phyloP scores from a whole-genome alignment of 1,284 basidiomycete genomes.

The Leccinum angustisporum region DNA sequence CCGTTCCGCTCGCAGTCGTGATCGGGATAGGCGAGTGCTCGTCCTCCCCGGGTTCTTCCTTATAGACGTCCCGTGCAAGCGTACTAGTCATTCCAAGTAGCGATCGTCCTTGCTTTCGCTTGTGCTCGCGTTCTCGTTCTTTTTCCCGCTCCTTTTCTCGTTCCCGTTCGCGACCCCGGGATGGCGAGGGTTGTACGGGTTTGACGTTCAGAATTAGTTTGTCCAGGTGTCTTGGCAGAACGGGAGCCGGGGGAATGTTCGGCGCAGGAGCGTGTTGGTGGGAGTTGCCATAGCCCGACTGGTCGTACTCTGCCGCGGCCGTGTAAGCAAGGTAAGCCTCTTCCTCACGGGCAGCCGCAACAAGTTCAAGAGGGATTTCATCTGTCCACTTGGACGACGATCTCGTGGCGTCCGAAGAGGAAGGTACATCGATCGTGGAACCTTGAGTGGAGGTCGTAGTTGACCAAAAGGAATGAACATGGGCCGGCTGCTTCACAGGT shows the following conservation, averaged over 20 bases:
- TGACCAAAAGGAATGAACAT: constrained; percentile 37
- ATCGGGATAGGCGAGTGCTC: constrained; percentile 33
- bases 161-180: constrained; percentile 37
- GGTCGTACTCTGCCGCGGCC: constrained; percentile 33
- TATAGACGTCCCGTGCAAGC: constrained; percentile 29
- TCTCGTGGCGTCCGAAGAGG: constrained; percentile 26
- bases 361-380: constrained; percentile 71
- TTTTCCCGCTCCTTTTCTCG: constrained; percentile 33
- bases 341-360: constrained; percentile 81
- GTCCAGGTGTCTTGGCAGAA: constrained; percentile 88
- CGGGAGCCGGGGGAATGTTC: constrained; percentile 82
- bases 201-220: constrained; percentile 87
- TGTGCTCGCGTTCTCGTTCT: constrained; percentile 34
- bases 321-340: constrained; percentile 66
- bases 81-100: constrained; percentile 33
- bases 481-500: constrained; percentile 41
- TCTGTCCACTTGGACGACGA: constrained; percentile 65
- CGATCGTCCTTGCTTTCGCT: constrained; percentile 33
- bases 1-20: constrained; percentile 37
- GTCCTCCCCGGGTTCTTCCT: constrained; percentile 23
- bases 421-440: constrained; percentile 25
- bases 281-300: constrained; percentile 23
- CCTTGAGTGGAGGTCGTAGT: constrained; percentile 38
- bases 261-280: constrained; percentile 52
- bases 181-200: constrained; percentile 34